phyloP scores from a whole-genome alignment of 352 stramenopile species.

The Elongisporangium undulatum region DNA sequence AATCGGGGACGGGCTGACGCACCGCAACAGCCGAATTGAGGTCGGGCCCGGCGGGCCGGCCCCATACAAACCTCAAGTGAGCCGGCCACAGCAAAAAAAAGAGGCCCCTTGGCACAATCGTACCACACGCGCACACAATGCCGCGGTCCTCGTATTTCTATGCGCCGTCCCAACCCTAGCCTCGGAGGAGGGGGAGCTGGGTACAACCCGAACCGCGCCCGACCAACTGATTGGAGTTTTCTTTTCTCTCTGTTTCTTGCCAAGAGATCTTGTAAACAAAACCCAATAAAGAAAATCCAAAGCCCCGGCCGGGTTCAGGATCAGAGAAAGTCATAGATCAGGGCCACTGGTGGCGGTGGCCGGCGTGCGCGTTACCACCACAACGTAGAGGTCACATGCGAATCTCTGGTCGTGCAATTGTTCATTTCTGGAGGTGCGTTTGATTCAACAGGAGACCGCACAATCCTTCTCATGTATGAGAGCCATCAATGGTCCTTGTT shows the following conservation, averaged over 20 bases:
- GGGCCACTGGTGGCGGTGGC: neutral
- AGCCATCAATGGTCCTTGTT: neutral
- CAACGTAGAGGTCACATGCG: neutral
- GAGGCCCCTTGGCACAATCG: neutral
- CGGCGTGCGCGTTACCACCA: neutral
- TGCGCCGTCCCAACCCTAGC: neutral
- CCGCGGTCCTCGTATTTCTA: neutral
- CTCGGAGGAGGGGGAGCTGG: neutral
- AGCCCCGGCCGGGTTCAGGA: neutral
- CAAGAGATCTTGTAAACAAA: neutral
- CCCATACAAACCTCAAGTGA: neutral
- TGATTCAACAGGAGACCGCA: too few relatives aligned
- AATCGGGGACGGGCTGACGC: neutral
- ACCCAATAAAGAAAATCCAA: neutral
- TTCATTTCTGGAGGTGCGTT: neutral
- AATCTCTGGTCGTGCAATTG: neutral
- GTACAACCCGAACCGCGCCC: neutral
- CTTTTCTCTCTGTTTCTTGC: neutral
- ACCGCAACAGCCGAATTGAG: neutral
- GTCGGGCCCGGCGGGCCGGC: neutral
- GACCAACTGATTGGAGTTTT: neutral
- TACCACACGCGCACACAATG: neutral
- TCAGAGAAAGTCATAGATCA: neutral
- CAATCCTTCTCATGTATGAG: too few relatives aligned
- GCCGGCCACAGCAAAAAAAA: neutral